phyloP scores from a whole-genome alignment of 73 alveolate genomes.

The Paramecium caudatum region DNA sequence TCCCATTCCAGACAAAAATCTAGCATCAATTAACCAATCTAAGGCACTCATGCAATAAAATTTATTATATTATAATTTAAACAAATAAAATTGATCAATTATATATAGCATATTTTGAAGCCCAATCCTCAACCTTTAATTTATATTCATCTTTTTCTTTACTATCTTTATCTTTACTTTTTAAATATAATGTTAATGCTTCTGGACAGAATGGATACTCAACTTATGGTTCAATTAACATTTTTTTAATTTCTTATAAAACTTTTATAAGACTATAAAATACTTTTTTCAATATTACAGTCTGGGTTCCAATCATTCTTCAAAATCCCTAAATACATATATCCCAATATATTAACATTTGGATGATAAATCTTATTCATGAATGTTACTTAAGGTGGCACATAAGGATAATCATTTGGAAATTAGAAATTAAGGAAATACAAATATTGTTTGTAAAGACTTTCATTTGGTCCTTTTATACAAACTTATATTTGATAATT shows the following conservation, averaged over 20 bases:
- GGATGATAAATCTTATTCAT: conserved; percentile 31
- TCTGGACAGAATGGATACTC: not conserved
- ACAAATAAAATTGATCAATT: not conserved
- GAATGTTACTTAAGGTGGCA: conserved; percentile 8
- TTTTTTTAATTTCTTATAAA: not conserved
- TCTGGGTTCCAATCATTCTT: not conserved
- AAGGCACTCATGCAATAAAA: not conserved
- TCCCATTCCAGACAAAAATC: not conserved
- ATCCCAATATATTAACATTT: not conserved
- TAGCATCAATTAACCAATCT: not conserved
- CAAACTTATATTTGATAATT: not conserved
- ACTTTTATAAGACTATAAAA: not conserved
- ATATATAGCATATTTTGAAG: not conserved
- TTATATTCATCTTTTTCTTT: not conserved
- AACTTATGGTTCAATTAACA: not conserved
- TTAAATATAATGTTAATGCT: not conserved
- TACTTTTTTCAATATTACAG: not conserved
- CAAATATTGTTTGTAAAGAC: not conserved
- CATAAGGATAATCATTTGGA: conserved; percentile 15
- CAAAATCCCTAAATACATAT: not conserved
- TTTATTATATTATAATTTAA: not conserved
- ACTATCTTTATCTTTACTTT: too few species aligned
- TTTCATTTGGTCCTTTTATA: not conserved
- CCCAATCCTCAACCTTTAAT: not conserved
- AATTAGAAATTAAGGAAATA: conserved; percentile 13